Evolutionary conservation across 2,329 filamentous ascomycete species (phyloP).

Genomic region (Fusarium torulosum): DNA sequence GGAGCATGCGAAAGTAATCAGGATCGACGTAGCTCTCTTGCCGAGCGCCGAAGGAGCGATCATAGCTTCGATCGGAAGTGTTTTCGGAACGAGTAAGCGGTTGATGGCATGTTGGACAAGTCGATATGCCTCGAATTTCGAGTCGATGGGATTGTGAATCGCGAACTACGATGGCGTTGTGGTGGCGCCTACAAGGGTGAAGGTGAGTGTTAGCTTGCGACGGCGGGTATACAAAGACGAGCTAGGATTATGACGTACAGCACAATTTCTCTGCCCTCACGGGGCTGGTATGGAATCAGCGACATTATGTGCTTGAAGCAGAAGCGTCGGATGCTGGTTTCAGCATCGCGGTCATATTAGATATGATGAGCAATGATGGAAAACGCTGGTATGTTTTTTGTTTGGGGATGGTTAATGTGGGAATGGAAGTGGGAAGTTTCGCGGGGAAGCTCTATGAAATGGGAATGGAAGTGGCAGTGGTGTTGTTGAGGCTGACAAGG

Average conservation of each 20-base stretch:
- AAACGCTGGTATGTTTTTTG: slow-evolving; percentile 7
- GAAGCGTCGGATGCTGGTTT: slow-evolving; percentile 36
- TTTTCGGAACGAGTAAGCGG: slow-evolving; percentile 64
- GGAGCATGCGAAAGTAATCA: slow-evolving; percentile 95
- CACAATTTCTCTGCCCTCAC: slow-evolving; percentile 82
- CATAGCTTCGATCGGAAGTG: slow-evolving; percentile 65
- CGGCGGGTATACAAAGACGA: slow-evolving; percentile 7
- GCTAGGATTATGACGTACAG: slow-evolving; percentile 72
- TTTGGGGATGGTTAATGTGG: slow-evolving; percentile 9
- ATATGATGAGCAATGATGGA: slow-evolving; percentile 21
- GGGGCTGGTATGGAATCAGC: slow-evolving; percentile 80
- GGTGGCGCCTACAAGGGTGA: slow-evolving; percentile 76
- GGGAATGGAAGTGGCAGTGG: slow-evolving; percentile 9
- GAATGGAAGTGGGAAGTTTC: slow-evolving; percentile 23
- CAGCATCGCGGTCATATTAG: slow-evolving; percentile 45
- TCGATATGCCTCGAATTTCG: slow-evolving; percentile 79
- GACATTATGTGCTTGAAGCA: slow-evolving; percentile 66
- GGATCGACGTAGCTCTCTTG: slow-evolving; percentile 84
- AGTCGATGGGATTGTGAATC: slow-evolving; percentile 88
- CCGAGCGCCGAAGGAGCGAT: slow-evolving; percentile 54
- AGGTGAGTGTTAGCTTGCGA: slow-evolving; percentile 3
- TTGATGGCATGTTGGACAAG: slow-evolving; percentile 93
- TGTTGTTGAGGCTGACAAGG: slow-evolving; percentile 32
- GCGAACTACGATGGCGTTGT: slow-evolving; percentile 91
- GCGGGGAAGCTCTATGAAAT: slow-evolving; percentile 26